Evolutionary conservation across 2,329 filamentous ascomycete genomes (phyloP).

Genomic region (Didymella lethalis): DNA sequence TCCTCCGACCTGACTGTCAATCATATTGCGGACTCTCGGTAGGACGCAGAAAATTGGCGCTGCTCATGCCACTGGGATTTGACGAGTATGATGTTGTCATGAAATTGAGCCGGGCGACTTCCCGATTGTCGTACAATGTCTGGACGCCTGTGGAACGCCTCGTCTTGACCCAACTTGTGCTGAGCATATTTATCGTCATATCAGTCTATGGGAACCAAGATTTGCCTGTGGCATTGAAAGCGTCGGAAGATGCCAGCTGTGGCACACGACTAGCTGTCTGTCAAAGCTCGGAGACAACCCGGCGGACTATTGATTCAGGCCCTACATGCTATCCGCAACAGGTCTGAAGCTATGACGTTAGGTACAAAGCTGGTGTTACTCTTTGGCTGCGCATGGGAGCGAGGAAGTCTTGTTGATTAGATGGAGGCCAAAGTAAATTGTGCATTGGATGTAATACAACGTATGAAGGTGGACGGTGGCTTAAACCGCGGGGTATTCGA

Average conservation of each 20-base stretch:
- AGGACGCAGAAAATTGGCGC: too few species aligned
- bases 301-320: background rate
- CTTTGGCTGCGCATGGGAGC: background rate
- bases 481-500: conserved; percentile 13
- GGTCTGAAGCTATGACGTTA: background rate
- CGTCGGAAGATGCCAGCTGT: background rate
- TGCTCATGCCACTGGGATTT: background rate
- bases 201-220: background rate
- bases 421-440: background rate
- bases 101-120: background rate
- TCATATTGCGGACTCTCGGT: background rate
- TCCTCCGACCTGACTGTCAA: background rate
- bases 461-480: background rate
- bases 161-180: background rate
- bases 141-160: conserved; percentile 2
- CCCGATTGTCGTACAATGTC: background rate
- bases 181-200: background rate
- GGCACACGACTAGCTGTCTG: background rate
- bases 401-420: background rate
- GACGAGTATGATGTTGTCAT: background rate
- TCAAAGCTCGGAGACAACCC: background rate
- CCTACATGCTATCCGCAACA: background rate
- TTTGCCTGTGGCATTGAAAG: background rate
- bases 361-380: background rate
- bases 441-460: conserved; percentile 7